These are phyloP conservation scores for Aspergillus conjunctus DNA, from an alignment of 495 filamentous ascomycete genomes.

Conservation along the genomic window DNA sequence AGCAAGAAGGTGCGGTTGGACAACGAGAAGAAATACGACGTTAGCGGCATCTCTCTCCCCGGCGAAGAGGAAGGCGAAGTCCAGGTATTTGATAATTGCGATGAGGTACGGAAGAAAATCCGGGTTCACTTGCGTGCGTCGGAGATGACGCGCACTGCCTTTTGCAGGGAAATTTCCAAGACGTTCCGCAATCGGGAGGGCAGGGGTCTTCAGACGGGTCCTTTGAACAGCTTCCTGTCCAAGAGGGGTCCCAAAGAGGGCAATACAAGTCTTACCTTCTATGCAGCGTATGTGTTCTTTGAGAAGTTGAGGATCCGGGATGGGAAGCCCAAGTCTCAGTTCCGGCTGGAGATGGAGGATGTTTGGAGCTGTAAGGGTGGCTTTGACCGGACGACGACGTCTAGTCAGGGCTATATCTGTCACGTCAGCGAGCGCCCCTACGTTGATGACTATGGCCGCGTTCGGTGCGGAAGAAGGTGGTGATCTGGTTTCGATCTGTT, in stretches of 20 bases:
- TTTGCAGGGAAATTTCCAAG: conserved; percentile 19
- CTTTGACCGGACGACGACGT: conserved; percentile 12
- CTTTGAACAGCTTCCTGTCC: conserved; percentile 13
- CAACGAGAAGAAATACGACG: conserved; percentile 14
- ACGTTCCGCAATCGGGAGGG: background rate
- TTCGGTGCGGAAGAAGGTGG: background rate
- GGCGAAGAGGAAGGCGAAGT: conserved; percentile 15
- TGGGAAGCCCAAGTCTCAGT: conserved; percentile 56
- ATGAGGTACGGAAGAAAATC: conserved; percentile 24
- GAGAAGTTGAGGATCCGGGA: conserved; percentile 61
- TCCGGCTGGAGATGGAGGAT: conserved; percentile 55
- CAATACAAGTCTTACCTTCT: conserved; percentile 15
- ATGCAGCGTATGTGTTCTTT: conserved; percentile 46
- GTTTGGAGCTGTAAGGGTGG: conserved; percentile 29
- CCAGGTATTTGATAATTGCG: conserved; percentile 19
- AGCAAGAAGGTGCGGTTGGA: conserved; percentile 3
- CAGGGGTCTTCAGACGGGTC: background rate
- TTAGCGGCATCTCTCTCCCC: conserved; percentile 8
- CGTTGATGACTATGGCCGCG: conserved; percentile 15
- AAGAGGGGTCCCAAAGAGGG: conserved; percentile 12
- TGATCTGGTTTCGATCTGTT: background rate
- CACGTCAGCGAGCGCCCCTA: background rate
- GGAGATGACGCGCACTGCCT: conserved; percentile 13
- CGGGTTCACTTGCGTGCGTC: conserved; percentile 3
- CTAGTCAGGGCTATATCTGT: background rate